A percentile compares a stretch with the other conserved stretches of the same genome.
These are phyloP conservation scores for Talaromyces nanjingensis DNA, from an alignment of 495 filamentous ascomycete species.

Conservation along the genomic window DNA sequence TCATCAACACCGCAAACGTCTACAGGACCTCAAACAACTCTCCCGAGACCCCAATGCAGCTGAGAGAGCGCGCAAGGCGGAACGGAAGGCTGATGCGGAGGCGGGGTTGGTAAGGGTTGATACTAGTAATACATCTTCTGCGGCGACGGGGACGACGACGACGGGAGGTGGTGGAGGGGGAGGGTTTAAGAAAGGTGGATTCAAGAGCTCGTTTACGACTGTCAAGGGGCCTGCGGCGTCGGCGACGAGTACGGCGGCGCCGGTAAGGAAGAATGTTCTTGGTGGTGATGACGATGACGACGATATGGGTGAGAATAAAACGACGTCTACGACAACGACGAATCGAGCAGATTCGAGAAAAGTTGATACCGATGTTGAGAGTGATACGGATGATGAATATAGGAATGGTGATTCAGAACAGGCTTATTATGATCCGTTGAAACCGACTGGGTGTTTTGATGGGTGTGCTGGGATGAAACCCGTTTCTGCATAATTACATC, in stretches of 20 bases:
- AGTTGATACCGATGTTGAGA: constrained; percentile 20
- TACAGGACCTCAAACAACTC: constrained; percentile 57
- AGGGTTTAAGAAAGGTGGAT: constrained; percentile 58
- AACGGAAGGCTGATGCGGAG: constrained; percentile 59
- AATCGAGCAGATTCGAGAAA: constrained; percentile 32
- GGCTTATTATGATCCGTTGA: constrained; percentile 45
- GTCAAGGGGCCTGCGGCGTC: constrained; percentile 30
- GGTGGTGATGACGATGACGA: constrained; percentile 38
- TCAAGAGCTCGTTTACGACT: constrained; percentile 52
- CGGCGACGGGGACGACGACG: constrained; percentile 12
- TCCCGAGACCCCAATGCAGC: constrained; percentile 50
- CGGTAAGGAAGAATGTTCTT: constrained; percentile 37
- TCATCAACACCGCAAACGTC: constrained; percentile 56
- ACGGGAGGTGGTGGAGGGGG: constrained; percentile 20
- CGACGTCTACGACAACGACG: constrained; percentile 45
- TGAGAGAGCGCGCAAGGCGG: constrained; percentile 59
- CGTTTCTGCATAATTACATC: constrained; percentile 2
- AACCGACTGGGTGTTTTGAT: constrained; percentile 43
- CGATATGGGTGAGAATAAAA: constrained; percentile 11
- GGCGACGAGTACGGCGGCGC: constrained; percentile 11
- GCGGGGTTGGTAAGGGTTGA: constrained; percentile 37
- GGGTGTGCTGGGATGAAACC: constrained; percentile 25
- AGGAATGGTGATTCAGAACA: constrained; percentile 27
- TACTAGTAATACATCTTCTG: constrained; percentile 2
- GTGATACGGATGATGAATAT: constrained; percentile 42